phyloP scores from a whole-genome alignment of 129 eudicot species.

The Ambrosia artemisiifolia region DNA sequence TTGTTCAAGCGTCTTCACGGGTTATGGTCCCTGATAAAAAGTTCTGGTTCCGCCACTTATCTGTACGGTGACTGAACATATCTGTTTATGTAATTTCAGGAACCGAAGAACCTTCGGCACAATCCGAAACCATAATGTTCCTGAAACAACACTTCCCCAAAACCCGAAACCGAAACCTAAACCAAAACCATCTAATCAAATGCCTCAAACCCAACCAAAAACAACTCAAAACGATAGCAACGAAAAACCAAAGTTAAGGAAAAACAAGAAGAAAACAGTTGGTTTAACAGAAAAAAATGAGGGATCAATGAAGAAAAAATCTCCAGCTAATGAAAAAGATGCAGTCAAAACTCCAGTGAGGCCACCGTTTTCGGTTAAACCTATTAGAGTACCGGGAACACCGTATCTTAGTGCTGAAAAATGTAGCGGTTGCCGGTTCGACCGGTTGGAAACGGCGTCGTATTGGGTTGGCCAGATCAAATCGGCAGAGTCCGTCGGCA shows the following conservation, averaged over 20 bases:
- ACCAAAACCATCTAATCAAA: conserved; percentile 27
- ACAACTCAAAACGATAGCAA: conserved; percentile 12
- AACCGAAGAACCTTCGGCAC: conserved; percentile 51
- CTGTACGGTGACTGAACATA: too few relatives aligned
- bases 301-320: conserved; percentile 15
- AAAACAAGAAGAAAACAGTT: conserved; percentile 59
- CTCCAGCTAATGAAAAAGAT: conserved; percentile 18
- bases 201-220: conserved; percentile 19
- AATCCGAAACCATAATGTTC: conserved; percentile 35
- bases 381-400: conserved; percentile 35
- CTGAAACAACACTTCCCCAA: conserved; percentile 23
- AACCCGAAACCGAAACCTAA: conserved; percentile 38
- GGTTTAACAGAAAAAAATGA: conserved; percentile 34
- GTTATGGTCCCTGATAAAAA: too few relatives aligned
- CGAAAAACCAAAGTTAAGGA: conserved; percentile 17
- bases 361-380: conserved; percentile 41
- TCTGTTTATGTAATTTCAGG: conserved; percentile 29
- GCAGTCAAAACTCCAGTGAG: conserved; percentile 49
- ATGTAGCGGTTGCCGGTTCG: conserved; percentile 66
- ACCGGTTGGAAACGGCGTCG: conserved; percentile 59
- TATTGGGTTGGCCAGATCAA: conserved; percentile 69
- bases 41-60: too few relatives aligned
- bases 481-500: conserved; percentile 56
- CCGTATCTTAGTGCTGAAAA: conserved; percentile 61
- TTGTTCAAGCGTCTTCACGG: too few relatives aligned